Base-by-base conservation (phyloP, 768 basidiomycete species). In the Mycena vulgaris region DNA sequence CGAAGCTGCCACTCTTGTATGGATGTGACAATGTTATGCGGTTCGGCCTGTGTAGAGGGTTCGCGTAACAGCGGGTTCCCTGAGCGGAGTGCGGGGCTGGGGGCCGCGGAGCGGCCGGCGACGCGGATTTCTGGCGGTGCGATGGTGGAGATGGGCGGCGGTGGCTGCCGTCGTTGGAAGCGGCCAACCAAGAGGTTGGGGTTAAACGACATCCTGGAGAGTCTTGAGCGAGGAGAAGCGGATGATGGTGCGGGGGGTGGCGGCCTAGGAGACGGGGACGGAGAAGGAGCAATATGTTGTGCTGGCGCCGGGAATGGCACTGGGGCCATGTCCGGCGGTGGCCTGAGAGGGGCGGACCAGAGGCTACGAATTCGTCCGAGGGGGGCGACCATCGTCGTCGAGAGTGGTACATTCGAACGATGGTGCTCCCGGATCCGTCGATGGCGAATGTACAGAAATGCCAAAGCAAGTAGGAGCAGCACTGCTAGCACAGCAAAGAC, bases 1-100 rank as follows among this genome's bases (percentile, higher is more conserved):
- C 72, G 78, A 60, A 68, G 73, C 58, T 76, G 80, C 81, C 81
- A 82, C 35, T 71, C 74, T 25, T 74, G 60, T 31, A 82, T 81
- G 13, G 79, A 80, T 28, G 70, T 71, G 30, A 66, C 70, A 52
- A 63, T 60, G 69, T 57, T 68, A 63, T 45, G 72, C 55, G 49
- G 63, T 65, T 66, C 48, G 61, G 69, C 42, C 55, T 60, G 53
- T 30, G 67, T 42, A 51, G 74, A 57, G 27, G 68, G 40, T 42
- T 28, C 39, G 21, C 60, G 66, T 17, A 71, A 39, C 4, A 73
- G 68, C 25, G 71, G 68, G 40, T 69, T 71, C 31, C 75, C 66
- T 5, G 70, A 64, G 30, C 52, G 74, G 33, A 66, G 69, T 0
- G 69, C 66, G 40, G 73, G 76, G n/a, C 69, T 73, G 48, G 69